Base-by-base conservation (phyloP, 345 rosid species). In the Brassica napus region DNA sequence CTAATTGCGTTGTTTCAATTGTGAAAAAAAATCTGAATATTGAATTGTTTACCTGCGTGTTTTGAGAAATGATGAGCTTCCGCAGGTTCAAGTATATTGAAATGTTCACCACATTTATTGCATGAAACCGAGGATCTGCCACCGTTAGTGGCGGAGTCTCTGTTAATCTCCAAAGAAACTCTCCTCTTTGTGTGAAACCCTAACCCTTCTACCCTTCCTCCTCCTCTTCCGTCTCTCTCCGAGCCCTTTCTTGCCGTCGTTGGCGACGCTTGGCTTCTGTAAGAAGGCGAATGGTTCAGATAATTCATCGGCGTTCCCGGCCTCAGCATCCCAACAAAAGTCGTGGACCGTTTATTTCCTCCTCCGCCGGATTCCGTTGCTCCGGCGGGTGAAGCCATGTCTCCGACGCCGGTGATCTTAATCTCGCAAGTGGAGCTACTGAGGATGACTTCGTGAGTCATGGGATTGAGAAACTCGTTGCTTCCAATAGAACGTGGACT, bases 401-500 rank as follows among this genome's bases (percentile, higher is more conserved):
- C 94, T 81, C 90, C 89, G 78, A 86, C 87, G 18, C 97, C 94
- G 75, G 92, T 91, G 84, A 95, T 95, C 83, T 92, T 95, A 37
- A 95, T 94, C 91, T 92, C 98, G 75, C 99, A 95, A 68, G 90
- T 87, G 31, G 99, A 89, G 89, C 88, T 91, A 65, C 96, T 89
- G 47, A 95, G 88, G 21, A 95, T 87, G 30, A 95, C 98, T 73
- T 95, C 99, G 77, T 95, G 99, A 80, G 97, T 89, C 21, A 95
- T 89, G 58, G 98, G 99, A 88, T 95, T 95, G 4, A 92, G 92
- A 75, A 95, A 92, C 91, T 95, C 99, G 83, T 93, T 95, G 86
- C 99, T 95, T 26, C 99, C 99, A n/a, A 95, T 92, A 71, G 99
- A 95, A 72, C 99, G 90, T 62, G 99, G 99, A 68, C 99, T 95